Evolutionary conservation across 176 grass and related monocot species (phyloP).

Genomic region (Rhipidocladum racemiflorum): DNA sequence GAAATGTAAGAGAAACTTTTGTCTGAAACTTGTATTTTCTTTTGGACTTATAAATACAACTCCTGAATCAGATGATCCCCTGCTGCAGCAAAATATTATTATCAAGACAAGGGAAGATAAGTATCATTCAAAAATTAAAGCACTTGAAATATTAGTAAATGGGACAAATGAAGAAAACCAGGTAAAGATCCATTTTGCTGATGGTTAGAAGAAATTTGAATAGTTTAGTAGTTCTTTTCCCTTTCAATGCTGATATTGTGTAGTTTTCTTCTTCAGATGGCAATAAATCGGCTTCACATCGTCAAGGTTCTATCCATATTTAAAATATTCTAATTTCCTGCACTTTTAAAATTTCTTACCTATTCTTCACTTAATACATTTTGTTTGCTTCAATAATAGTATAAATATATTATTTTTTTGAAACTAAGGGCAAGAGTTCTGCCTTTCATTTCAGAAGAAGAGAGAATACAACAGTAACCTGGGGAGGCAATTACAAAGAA

Average conservation of each 20-base stretch:
- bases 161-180: constrained; percentile 95
- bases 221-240: background rate
- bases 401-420: background rate
- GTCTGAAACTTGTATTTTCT: background rate
- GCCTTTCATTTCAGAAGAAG: too few species aligned
- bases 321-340: background rate
- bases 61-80: constrained; percentile 30
- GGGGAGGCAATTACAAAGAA: too few species aligned
- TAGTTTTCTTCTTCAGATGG: constrained; percentile 50
- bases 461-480: too few species aligned
- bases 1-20: constrained; percentile 66
- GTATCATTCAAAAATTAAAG: constrained; percentile 73
- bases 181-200: constrained; percentile 37
- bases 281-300: constrained; percentile 48
- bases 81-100: constrained; percentile 78
- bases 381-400: constrained; percentile 15
- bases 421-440: too few species aligned
- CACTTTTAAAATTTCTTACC: background rate
- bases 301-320: constrained; percentile 51
- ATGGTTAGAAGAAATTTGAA: background rate
- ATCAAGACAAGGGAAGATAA: constrained; percentile 78
- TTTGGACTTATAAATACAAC: constrained; percentile 11
- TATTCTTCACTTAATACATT: constrained; percentile 10
- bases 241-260: constrained; percentile 36
- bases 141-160: constrained; percentile 73